Conservation (phyloP, 345 rosid genomes). For the Kandelia obovata region DNA sequence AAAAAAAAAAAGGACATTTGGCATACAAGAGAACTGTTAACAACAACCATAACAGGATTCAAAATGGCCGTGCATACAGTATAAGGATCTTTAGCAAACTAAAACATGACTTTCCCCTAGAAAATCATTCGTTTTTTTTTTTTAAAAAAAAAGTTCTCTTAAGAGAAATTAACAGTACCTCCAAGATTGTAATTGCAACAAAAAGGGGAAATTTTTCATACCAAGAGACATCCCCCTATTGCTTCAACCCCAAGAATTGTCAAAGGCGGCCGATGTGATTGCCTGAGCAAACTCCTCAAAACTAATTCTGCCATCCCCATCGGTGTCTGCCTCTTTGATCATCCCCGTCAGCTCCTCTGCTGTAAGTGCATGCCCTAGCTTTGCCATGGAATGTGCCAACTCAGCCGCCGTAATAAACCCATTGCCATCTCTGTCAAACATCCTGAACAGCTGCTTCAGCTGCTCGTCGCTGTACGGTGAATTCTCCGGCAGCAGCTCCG, state of each 20-base stretch:
- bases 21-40: too few relatives aligned
- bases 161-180: not conserved
- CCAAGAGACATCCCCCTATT: not conserved
- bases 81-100: too few relatives aligned
- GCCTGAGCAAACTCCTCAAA: conserved; percentile 70
- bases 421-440: conserved; percentile 74
- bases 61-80: too few relatives aligned
- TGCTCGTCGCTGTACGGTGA: conserved; percentile 75
- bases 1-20: too few relatives aligned
- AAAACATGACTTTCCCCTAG: too few relatives aligned
- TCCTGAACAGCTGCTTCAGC: conserved; percentile 55
- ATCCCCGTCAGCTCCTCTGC: conserved; percentile 73
- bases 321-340: conserved; percentile 87
- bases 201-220: not conserved
- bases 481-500: conserved; percentile 55
- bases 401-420: conserved; percentile 82
- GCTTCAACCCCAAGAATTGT: conserved; percentile 59
- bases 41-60: too few relatives aligned
- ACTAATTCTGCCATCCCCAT: conserved; percentile 77
- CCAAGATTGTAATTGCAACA: not conserved
- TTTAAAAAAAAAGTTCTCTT: too few relatives aligned
- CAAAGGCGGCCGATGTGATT: conserved; percentile 72
- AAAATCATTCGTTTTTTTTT: too few relatives aligned
- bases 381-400: conserved; percentile 86
- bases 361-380: conserved; percentile 72